phyloP scores from a whole-genome alignment of 129 eudicot species.

The carrot (Daucus carota) region DH1_v3.0 NC_030386.2:382501-383000 shows the following conservation, averaged over 20 bases:
- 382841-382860: neutral
- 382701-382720: conserved; percentile 21
- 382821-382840: neutral
- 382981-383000: too few relatives aligned
- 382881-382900: too few relatives aligned
- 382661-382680: conserved; percentile 19
- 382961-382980: too few relatives aligned
- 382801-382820: neutral
- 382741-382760: conserved; percentile 6
- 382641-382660: too few relatives aligned
- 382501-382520: neutral
- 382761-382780: neutral
- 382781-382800: neutral
- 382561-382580: neutral
- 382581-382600: neutral
- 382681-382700: conserved; percentile 33
- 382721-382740: neutral
- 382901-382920: too few relatives aligned
- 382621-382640: neutral
- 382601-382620: neutral
- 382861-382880: too few relatives aligned
- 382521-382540: neutral
- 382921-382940: too few relatives aligned
- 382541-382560: neutral
- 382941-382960: too few relatives aligned